These are phyloP conservation scores for Funneliformis caledonium DNA, from an alignment of 371 early-diverging fungal species.

Conservation along the genomic window DNA sequence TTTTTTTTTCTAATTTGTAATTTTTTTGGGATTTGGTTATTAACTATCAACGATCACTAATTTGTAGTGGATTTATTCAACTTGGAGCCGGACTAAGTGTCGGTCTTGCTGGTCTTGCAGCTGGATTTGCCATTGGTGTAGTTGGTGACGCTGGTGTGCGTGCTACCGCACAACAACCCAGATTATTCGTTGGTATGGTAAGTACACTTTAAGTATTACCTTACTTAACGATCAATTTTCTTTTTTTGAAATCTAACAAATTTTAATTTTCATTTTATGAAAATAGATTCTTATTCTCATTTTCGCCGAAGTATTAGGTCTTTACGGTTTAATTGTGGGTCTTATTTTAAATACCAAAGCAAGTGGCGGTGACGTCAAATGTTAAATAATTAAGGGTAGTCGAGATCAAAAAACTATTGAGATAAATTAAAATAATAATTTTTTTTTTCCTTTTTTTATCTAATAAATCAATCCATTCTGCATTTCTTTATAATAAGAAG, in stretches of 20 bases:
- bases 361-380: slow-evolving; percentile 32
- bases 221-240: background rate
- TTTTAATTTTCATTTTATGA: background rate
- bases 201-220: background rate
- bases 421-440: background rate
- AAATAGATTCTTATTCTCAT: slow-evolving; percentile 81
- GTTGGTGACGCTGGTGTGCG: slow-evolving; percentile 90
- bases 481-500: too few species aligned
- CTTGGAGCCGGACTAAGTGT: slow-evolving; percentile 86
- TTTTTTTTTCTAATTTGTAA: background rate
- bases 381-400: background rate
- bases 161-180: slow-evolving; percentile 81
- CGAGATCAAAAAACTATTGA: background rate
- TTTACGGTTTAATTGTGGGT: slow-evolving; percentile 88
- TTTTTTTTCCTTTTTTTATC: background rate
- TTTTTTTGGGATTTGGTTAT: slow-evolving; percentile 9
- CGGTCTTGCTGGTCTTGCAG: slow-evolving; percentile 88
- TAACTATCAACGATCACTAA: background rate
- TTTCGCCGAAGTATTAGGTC: slow-evolving; percentile 93
- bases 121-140: slow-evolving; percentile 91
- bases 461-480: too few species aligned
- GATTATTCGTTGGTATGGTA: slow-evolving; percentile 81
- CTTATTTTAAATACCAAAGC: slow-evolving; percentile 83
- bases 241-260: slow-evolving; percentile 6
- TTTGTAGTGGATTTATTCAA: slow-evolving; percentile 75